These are phyloP conservation scores for Salvia sclarea DNA, from an alignment of 305 asterid genomes.

Conservation along the genomic window DNA sequence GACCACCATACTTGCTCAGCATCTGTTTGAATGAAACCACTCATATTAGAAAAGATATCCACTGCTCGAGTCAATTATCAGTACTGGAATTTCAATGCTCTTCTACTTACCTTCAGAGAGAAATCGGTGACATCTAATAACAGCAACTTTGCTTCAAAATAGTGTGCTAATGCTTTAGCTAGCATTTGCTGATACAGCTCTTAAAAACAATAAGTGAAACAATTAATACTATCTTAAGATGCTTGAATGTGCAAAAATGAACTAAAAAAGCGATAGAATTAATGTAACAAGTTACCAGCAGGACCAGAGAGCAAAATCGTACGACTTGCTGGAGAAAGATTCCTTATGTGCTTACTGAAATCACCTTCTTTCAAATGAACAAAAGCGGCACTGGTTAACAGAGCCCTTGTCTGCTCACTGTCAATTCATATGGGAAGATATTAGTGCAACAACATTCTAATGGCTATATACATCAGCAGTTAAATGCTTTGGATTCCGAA, in stretches of 20 bases:
- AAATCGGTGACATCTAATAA: slow-evolving; percentile 76
- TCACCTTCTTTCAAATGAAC: slow-evolving; percentile 65
- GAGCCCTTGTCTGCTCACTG: slow-evolving; percentile 78
- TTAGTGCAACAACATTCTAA: slow-evolving; percentile 20
- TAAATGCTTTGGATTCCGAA: not conserved
- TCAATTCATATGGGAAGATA: slow-evolving; percentile 20
- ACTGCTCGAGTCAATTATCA: slow-evolving; percentile 6
- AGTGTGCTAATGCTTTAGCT: slow-evolving; percentile 88
- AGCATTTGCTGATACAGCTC: slow-evolving; percentile 80
- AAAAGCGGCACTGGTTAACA: slow-evolving; percentile 82
- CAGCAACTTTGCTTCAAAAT: slow-evolving; percentile 74
- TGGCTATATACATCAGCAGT: slow-evolving; percentile 11
- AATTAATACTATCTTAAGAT: not conserved
- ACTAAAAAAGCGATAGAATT: not conserved
- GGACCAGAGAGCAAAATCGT: slow-evolving; percentile 89
- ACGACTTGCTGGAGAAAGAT: slow-evolving; percentile 87
- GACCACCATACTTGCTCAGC: slow-evolving; percentile 72
- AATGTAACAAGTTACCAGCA: slow-evolving; percentile 53
- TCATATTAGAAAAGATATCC: slow-evolving; percentile 21
- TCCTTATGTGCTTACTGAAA: slow-evolving; percentile 62
- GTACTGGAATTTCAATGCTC: not conserved
- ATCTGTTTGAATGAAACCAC: slow-evolving; percentile 46
- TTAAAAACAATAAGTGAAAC: slow-evolving; percentile 2
- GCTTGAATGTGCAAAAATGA: not conserved
- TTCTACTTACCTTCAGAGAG: slow-evolving; percentile 63